phyloP scores from a whole-genome alignment of 257 asterid genomes.

The Cordia subcordata region DNA sequence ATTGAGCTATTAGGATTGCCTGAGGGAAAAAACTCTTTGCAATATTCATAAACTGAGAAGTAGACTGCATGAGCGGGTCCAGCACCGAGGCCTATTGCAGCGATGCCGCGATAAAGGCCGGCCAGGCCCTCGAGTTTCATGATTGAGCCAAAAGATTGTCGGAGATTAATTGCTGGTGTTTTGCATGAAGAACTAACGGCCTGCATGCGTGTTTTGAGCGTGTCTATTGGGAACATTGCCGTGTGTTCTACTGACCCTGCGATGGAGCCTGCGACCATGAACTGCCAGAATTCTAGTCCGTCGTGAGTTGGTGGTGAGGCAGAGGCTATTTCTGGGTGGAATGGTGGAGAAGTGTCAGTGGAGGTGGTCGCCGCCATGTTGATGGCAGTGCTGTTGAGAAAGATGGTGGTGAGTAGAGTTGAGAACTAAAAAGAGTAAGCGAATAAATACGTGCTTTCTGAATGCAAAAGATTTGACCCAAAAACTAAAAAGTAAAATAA shows the following conservation, averaged over 20 bases:
- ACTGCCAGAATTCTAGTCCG: constrained; percentile 60
- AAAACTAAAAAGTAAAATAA: too few relatives aligned
- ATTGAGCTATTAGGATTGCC: constrained; percentile 33
- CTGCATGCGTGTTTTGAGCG: constrained; percentile 66
- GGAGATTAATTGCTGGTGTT: constrained; percentile 27
- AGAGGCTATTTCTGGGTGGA: constrained; percentile 10
- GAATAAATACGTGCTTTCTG: too few relatives aligned
- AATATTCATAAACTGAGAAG: constrained; percentile 53
- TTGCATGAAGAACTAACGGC: constrained; percentile 33
- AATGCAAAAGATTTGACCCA: too few relatives aligned
- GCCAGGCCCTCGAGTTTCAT: constrained; percentile 35
- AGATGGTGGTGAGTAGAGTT: background rate
- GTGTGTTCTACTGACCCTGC: constrained; percentile 66
- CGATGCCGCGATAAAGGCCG: constrained; percentile 51
- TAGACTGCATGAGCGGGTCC: constrained; percentile 72
- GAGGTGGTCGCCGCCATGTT: constrained; percentile 24
- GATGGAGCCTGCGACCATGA: constrained; percentile 60
- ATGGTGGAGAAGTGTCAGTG: constrained; percentile 11
- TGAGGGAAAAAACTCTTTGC: constrained; percentile 27
- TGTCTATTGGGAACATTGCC: constrained; percentile 67
- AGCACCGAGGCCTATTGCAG: constrained; percentile 59
- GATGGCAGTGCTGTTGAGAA: constrained; percentile 17
- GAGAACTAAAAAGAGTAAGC: too few relatives aligned
- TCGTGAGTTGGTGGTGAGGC: constrained; percentile 29
- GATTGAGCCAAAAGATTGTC: constrained; percentile 41